Conservation (phyloP, 768 basidiomycete species). For the Hygrocybe coccinea region DNA sequence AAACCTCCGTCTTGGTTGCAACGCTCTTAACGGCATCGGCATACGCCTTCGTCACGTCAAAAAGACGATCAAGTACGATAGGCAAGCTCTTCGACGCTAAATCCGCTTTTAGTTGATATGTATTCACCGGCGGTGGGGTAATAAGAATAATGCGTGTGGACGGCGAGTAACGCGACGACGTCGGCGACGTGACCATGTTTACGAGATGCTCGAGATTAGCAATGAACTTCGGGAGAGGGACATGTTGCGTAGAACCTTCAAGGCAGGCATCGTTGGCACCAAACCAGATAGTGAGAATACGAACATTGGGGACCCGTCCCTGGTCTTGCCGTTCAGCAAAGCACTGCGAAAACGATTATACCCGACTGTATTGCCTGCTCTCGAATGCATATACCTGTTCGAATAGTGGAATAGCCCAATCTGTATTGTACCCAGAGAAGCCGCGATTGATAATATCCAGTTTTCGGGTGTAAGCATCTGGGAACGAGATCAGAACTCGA, state of each 20-base stretch:
- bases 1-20: constrained; percentile 49
- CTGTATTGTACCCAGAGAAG: constrained; percentile 77
- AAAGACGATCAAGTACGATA: constrained; percentile 51
- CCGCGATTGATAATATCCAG: constrained; percentile 87
- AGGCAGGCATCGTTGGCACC: constrained; percentile 85
- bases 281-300: constrained; percentile 82
- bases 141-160: constrained; percentile 73
- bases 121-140: constrained; percentile 81
- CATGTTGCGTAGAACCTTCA: constrained; percentile 62
- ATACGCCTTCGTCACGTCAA: constrained; percentile 60
- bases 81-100: constrained; percentile 49
- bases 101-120: constrained; percentile 49
- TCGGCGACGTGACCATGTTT: constrained; percentile 53
- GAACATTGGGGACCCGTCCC: constrained; percentile 51
- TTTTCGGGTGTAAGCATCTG: constrained; percentile 74
- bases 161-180: constrained; percentile 64
- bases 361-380: background rate
- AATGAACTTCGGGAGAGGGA: constrained; percentile 62
- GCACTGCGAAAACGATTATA: constrained; percentile 35
- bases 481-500: too few relatives aligned
- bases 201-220: constrained; percentile 63
- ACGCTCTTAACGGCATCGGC: constrained; percentile 65
- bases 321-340: constrained; percentile 48
- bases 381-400: constrained; percentile 50
- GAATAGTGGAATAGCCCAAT: constrained; percentile 79